These are phyloP conservation scores for Epichloe brachyelytri DNA, from an alignment of 2,329 filamentous ascomycete species.

Conservation along the genomic window DNA sequence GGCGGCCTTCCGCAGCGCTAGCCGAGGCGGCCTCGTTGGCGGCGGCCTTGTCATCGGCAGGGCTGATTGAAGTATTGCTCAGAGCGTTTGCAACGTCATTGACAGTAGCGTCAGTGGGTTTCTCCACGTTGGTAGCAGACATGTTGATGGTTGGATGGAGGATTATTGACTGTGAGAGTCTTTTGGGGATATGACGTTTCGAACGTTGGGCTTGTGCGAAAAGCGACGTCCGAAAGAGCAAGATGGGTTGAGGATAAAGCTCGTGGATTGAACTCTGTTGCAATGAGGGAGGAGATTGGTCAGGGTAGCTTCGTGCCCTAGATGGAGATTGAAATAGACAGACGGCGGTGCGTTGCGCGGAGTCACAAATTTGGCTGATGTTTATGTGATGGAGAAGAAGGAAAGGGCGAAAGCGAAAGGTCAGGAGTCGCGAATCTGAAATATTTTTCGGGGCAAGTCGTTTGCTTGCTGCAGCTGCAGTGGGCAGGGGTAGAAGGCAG, in stretches of 20 bases:
- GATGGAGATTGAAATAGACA: conserved; percentile 36
- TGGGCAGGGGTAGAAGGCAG: conserved; percentile 3
- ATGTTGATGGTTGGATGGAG: conserved; percentile 49
- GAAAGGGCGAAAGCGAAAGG: conserved; percentile 15
- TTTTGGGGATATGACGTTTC: conserved; percentile 23
- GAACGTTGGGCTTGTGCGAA: conserved; percentile 22
- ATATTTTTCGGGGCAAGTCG: conserved; percentile 21
- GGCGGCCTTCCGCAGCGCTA: conserved; percentile 96
- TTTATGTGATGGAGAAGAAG: conserved; percentile 29
- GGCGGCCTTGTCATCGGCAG: conserved; percentile 42
- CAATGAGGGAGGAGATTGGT: conserved; percentile 42
- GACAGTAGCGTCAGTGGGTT: conserved; percentile 52
- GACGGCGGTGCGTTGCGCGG: conserved; percentile 35
- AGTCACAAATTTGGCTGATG: conserved; percentile 31
- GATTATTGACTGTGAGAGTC: conserved; percentile 35
- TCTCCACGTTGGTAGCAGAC: conserved; percentile 60
- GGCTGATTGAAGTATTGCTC: conserved; percentile 57
- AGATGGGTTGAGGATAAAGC: conserved; percentile 18
- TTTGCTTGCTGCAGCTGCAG: conserved; percentile 4
- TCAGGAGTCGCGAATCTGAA: conserved; percentile 24
- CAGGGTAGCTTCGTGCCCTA: conserved; percentile 91
- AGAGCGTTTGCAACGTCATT: conserved; percentile 64
- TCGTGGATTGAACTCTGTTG: conserved; percentile 53
- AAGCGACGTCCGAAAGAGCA: conserved; percentile 32
- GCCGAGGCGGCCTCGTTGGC: conserved; percentile 86